These are phyloP conservation scores for Barnettozyma vustinii DNA, from an alignment of 805 yeast species.

Conservation along the genomic window DNA sequence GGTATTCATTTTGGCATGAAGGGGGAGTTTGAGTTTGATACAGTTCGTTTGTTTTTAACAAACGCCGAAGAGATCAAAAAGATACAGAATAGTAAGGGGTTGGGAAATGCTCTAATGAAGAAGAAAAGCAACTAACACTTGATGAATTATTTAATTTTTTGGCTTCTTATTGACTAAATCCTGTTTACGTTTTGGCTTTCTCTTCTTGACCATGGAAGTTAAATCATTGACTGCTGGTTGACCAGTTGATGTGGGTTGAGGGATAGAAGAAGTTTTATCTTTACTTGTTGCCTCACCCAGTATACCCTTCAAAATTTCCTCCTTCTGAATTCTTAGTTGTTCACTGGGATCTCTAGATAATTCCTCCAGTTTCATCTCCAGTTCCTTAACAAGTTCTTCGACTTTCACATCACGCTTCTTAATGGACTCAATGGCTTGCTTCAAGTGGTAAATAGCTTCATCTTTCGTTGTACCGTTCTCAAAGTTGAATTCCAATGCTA, in stretches of 20 bases:
- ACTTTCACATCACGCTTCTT: conserved; percentile 34
- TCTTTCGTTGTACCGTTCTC: conserved; percentile 43
- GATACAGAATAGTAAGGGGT: not conserved
- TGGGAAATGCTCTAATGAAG: not conserved
- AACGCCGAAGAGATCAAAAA: not conserved
- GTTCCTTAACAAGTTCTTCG: conserved; percentile 48
- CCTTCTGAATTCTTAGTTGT: conserved; percentile 44
- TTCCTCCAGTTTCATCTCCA: conserved; percentile 51
- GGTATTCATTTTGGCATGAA: conserved; percentile 13
- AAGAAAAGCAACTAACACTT: not conserved
- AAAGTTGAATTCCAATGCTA: conserved; percentile 68
- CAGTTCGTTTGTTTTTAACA: conserved; percentile 10
- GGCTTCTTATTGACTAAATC: conserved; percentile 13
- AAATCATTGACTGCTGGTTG: conserved; percentile 50
- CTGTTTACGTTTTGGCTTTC: conserved; percentile 25
- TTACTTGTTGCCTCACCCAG: conserved; percentile 39
- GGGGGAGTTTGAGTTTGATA: conserved; percentile 22
- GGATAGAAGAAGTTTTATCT: conserved; percentile 21
- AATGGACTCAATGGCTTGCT: conserved; percentile 47
- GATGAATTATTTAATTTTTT: conserved; percentile 8
- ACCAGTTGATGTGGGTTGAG: conserved; percentile 22
- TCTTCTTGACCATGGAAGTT: conserved; percentile 58
- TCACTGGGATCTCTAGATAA: conserved; percentile 46
- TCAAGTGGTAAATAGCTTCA: conserved; percentile 50
- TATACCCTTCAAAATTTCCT: conserved; percentile 50